These are phyloP conservation scores for Cryptosporidium baileyi DNA, from an alignment of 169 alveolate species.

Conservation along the genomic window DNA sequence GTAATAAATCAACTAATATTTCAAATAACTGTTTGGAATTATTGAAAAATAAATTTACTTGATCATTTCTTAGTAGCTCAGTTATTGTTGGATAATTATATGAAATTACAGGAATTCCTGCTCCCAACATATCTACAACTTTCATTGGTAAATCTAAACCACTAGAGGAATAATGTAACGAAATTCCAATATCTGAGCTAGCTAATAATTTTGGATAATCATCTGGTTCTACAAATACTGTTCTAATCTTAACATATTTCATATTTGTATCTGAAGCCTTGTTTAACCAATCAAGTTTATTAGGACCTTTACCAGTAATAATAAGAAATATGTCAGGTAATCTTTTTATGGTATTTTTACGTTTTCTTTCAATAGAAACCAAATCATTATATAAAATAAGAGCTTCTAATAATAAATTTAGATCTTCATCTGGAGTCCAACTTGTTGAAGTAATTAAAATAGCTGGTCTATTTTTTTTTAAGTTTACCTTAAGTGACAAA, in stretches of 20 bases:
- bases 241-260: slow-evolving; percentile 78
- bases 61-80: slow-evolving; percentile 57
- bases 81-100: slow-evolving; percentile 72
- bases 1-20: background rate
- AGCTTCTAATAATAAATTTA: slow-evolving; percentile 75
- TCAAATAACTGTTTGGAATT: background rate
- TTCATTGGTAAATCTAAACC: slow-evolving; percentile 94
- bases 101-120: slow-evolving; percentile 86
- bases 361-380: background rate
- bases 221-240: slow-evolving; percentile 87
- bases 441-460: slow-evolving; percentile 87
- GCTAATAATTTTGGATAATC: slow-evolving; percentile 88
- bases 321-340: slow-evolving; percentile 76
- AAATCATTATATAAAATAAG: slow-evolving; percentile 53
- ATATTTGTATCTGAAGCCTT: slow-evolving; percentile 68
- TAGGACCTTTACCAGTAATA: slow-evolving; percentile 90
- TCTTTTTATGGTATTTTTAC: background rate
- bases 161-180: slow-evolving; percentile 86
- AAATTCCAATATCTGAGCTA: slow-evolving; percentile 87
- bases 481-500: background rate
- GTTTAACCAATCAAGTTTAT: slow-evolving; percentile 75
- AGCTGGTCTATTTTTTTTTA: slow-evolving; percentile 78
- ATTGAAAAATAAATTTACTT: slow-evolving; percentile 4
- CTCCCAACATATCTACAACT: slow-evolving; percentile 91
- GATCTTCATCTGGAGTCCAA: slow-evolving; percentile 91